These are phyloP conservation scores for Dimocarpus longan DNA, from an alignment of 345 rosid genomes.

Conservation along the genomic window DNA sequence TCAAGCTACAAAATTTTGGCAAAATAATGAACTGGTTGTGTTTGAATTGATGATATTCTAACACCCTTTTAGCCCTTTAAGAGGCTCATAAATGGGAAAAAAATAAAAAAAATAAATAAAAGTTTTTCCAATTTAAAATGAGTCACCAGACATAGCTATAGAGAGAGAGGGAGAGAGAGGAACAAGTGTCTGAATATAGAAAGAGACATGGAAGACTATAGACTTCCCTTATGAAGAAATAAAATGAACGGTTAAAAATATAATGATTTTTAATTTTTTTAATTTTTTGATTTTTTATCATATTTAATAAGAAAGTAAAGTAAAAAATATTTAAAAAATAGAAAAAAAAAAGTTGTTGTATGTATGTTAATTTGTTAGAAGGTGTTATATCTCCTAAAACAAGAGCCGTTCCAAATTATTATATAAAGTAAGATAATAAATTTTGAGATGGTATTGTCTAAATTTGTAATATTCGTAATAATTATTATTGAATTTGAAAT, in stretches of 20 bases:
- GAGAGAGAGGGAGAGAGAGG: not conserved
- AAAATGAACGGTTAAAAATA: not conserved
- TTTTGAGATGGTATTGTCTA: too few species aligned
- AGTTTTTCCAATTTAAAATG: not conserved
- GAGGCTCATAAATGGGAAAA: not conserved
- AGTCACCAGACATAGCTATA: not conserved
- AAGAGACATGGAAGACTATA: not conserved
- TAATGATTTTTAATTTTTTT: not conserved
- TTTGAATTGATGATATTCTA: conserved; percentile 7
- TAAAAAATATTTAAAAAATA: not conserved
- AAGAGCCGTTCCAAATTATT: not conserved
- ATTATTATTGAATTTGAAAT: not conserved
- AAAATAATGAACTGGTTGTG: not conserved
- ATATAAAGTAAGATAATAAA: too few species aligned
- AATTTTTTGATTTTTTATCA: not conserved
- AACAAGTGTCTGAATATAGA: not conserved
- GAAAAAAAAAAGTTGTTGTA: not conserved
- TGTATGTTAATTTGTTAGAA: not conserved
- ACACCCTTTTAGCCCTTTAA: not conserved
- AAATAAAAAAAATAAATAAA: not conserved
- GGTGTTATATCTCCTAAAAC: not conserved
- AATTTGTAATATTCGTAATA: too few species aligned
- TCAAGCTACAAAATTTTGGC: not conserved
- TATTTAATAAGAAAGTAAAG: too few species aligned
- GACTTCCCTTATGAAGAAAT: not conserved